Base-by-base conservation (phyloP, 371 early-diverging fungal genomes). In the Mucor saturninus region DNA sequence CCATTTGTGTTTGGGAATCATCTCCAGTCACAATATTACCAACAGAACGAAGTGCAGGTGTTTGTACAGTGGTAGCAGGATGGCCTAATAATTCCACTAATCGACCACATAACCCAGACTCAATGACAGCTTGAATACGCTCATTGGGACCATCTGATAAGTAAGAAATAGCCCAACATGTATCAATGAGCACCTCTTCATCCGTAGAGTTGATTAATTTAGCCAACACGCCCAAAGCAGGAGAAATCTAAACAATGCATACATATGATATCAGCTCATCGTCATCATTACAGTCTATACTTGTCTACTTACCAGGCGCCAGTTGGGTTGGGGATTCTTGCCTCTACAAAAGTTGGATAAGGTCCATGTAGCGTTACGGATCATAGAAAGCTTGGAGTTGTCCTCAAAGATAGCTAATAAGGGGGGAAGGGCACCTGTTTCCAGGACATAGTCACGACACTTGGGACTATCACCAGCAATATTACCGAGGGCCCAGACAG, bases 401-500 rank as follows among this genome's bases (percentile, higher is more conserved):
- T 86, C 77, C 64, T 91, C 91, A 42, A 99, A 88, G 21, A 99
- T 89, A 39, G 74, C 70, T 56, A 98, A 74, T 43, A 99, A 73
- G 30, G 95, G 93, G 52, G 86, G 88, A 56, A 98, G 78, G 8
- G 96, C 97, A 54, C 95, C 95, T 53, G 80, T 77, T 13, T 89
- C 77, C 37, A 99, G 86, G 39, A 99, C 98, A 71, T 78, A 89
- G 81, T 99, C 98, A 67, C 99, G 92, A 78, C 95, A 96, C 14
- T 77, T 73, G 59, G 99, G 93, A 74, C 92, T 92, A 86, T 99
- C 99, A 64, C 99, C 99, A 42, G 99, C 98, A 86, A 99, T 99
- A 86, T 99, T 99, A 69, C 99, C 99, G 48, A 99, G 85, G 15
- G 99, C 99, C 99, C 99, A 99, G 46, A 99, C 98, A 58, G 97